A percentile compares a stretch with the other conserved stretches of the same genome.
Evolutionary conservation across 2,329 filamentous ascomycete species (phyloP).

Genomic region (Chaetomiaceae sp.): DNA sequence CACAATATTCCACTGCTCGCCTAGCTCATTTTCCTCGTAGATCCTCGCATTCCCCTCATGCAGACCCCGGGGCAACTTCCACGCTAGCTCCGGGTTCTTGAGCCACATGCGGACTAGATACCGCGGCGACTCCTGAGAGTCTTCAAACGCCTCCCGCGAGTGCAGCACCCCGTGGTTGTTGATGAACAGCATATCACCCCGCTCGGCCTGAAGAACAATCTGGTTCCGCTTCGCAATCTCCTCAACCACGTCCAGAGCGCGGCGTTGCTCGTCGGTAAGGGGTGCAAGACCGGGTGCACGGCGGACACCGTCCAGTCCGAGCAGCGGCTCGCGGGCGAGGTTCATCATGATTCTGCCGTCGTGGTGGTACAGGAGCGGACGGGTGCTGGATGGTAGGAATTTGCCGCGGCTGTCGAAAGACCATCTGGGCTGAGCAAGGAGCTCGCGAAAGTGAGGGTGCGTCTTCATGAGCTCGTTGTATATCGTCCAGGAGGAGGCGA

Average conservation of each 20-base stretch:
- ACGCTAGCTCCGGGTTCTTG: slow-evolving; percentile 18
- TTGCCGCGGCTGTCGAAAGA: slow-evolving; percentile 49
- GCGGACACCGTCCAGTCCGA: slow-evolving; percentile 49
- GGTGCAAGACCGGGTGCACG: slow-evolving; percentile 45
- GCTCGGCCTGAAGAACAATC: slow-evolving; percentile 48
- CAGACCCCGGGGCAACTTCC: slow-evolving; percentile 20
- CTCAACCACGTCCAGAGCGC: slow-evolving; percentile 55
- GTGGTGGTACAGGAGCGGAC: slow-evolving; percentile 52
- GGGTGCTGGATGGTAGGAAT: slow-evolving; percentile 49
- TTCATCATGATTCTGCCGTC: slow-evolving; percentile 51
- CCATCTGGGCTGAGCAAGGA: slow-evolving; percentile 59
- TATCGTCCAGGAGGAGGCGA: slow-evolving; percentile 59
- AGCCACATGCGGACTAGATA: slow-evolving; percentile 59
- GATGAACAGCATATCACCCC: slow-evolving; percentile 60
- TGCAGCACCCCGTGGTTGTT: slow-evolving; percentile 61
- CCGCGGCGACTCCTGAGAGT: slow-evolving; percentile 44
- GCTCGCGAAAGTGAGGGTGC: slow-evolving; percentile 61
- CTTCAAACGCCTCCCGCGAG: slow-evolving; percentile 53
- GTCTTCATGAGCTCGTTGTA: slow-evolving; percentile 64
- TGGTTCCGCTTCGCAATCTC: slow-evolving; percentile 49
- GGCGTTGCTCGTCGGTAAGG: slow-evolving; percentile 46
- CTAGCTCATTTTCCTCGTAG: slow-evolving; percentile 21
- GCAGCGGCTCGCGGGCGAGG: slow-evolving; percentile 52
- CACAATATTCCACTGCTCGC: slow-evolving; percentile 24
- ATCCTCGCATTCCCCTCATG: slow-evolving; percentile 21